Evolutionary conservation across 2,329 filamentous ascomycete species (phyloP).

Genomic region (Shiraia sp.): DNA sequence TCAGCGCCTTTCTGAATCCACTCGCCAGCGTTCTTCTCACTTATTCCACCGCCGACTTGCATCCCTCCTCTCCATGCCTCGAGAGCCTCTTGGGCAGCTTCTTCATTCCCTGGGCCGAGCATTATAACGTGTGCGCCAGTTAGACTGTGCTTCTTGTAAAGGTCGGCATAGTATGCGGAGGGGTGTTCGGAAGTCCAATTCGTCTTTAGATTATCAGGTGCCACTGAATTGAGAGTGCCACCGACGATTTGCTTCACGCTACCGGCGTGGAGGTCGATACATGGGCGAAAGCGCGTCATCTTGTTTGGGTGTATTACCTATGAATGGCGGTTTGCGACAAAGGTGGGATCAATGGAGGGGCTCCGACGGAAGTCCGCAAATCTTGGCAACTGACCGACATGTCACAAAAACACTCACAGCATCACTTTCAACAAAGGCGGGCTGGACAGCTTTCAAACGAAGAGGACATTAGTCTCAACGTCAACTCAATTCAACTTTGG

Average conservation of each 20-base stretch:
- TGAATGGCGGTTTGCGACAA: no score
- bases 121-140: slow-evolving; percentile 92
- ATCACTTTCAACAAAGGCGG: no score
- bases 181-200: slow-evolving; percentile 90
- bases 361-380: no score
- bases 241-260: slow-evolving; percentile 99
- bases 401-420: no score
- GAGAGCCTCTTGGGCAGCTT: slow-evolving; percentile 77
- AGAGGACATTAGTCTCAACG: no score
- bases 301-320: slow-evolving; percentile 1
- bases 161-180: slow-evolving; percentile 75
- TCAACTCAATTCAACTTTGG: no score
- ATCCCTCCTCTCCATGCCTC: slow-evolving; percentile 76
- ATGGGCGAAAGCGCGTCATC: slow-evolving; percentile 95
- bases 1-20: slow-evolving; percentile 90
- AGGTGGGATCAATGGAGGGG: no score
- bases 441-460: no score
- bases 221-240: slow-evolving; percentile 68
- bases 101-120: slow-evolving; percentile 86
- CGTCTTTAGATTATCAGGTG: slow-evolving; percentile 66
- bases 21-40: slow-evolving; percentile 75
- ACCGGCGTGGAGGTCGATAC: slow-evolving; percentile 96
- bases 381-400: no score
- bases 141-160: slow-evolving; percentile 78
- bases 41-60: slow-evolving; percentile 95